Conservation (phyloP, 2,329 filamentous ascomycete species). For the Botrytis byssoidea region DNA sequence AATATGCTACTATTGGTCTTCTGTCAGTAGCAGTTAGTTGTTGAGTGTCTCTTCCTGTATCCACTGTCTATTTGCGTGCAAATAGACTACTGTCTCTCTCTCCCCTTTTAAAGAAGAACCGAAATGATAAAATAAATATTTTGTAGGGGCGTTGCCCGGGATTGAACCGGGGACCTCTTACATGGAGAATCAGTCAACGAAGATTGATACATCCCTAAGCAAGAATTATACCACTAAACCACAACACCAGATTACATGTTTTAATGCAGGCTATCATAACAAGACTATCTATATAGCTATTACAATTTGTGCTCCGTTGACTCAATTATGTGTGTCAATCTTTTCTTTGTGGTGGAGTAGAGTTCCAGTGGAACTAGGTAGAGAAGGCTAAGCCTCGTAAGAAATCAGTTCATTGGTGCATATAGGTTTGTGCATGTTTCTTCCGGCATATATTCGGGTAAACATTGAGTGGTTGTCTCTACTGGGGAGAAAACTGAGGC, state of each 20-base stretch:
- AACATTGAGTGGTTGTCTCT: not conserved
- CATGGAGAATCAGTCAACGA: not conserved
- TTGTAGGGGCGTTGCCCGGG: slow-evolving; percentile 5
- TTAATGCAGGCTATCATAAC: too few species aligned
- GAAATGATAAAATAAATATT: rapidly evolving
- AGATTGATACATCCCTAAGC: slow-evolving; percentile 4
- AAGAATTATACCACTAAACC: slow-evolving; percentile 24
- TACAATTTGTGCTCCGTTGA: too few species aligned
- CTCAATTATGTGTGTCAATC: not conserved
- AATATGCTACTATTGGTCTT: not conserved
- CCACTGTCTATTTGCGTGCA: not conserved
- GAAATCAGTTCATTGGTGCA: not conserved
- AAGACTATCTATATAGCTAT: too few species aligned
- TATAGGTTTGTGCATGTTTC: not conserved
- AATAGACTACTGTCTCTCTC: not conserved
- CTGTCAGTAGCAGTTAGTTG: not conserved
- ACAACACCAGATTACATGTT: not conserved
- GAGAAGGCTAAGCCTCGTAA: not conserved
- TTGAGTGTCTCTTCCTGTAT: not conserved
- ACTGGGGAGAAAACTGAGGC: too few species aligned
- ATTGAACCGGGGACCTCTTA: slow-evolving; percentile 23
- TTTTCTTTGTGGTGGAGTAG: not conserved
- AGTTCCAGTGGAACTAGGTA: not conserved
- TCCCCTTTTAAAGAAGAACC: too few species aligned
- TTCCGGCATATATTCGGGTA: not conserved